phyloP scores from a whole-genome alignment of 2,329 filamentous ascomycete genomes.

The Cordyceps pruinosa region DNA sequence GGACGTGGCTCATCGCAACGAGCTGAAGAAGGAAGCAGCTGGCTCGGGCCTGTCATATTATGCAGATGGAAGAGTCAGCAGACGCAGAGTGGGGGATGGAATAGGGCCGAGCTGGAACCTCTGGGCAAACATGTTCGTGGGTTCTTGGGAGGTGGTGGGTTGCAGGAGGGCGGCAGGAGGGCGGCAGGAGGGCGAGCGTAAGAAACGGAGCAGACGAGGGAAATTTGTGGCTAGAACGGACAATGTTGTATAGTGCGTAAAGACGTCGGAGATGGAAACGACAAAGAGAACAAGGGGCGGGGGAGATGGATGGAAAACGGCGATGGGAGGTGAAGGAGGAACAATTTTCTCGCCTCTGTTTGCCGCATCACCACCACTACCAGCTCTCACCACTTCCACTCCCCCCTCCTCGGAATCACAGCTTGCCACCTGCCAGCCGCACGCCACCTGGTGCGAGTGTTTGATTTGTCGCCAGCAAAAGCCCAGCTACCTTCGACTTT shows the following conservation, averaged over 20 bases:
- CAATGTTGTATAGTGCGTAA: not conserved
- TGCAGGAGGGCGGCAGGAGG: not conserved
- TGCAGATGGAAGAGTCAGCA: not conserved
- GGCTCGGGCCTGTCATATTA: not conserved
- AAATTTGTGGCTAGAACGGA: too few relatives aligned
- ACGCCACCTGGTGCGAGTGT: not conserved
- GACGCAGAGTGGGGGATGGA: not conserved
- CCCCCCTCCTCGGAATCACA: not conserved
- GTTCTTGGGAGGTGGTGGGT: not conserved
- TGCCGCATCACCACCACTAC: not conserved
- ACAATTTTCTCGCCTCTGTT: not conserved
- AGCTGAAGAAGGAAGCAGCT: not conserved
- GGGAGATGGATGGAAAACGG: not conserved
- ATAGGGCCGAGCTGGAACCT: not conserved
- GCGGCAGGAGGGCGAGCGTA: too few relatives aligned
- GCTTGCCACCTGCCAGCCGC: conserved; percentile 7
- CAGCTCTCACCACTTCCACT: not conserved
- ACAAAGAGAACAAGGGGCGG: not conserved
- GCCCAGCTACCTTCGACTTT: not conserved
- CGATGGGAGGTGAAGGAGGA: not conserved
- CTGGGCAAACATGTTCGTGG: not conserved
- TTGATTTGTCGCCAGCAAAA: not conserved
- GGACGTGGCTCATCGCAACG: not conserved
- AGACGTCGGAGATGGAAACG: not conserved
- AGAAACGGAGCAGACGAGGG: too few relatives aligned